Base-by-base conservation (phyloP, 2,329 filamentous ascomycete species). In the Curvularia hawaiiensis region DNA sequence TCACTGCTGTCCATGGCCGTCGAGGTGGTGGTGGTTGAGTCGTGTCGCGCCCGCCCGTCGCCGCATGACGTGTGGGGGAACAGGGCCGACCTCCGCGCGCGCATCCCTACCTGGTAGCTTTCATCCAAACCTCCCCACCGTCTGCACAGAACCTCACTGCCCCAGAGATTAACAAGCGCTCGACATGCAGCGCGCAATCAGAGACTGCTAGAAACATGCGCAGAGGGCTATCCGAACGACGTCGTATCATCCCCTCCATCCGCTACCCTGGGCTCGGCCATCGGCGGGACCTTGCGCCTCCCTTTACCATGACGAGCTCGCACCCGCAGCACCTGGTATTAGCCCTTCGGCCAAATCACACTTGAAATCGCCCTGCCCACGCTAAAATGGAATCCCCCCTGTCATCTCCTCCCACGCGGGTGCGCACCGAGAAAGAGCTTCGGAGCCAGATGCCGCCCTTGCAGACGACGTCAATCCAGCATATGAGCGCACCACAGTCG, bases 381-480 rank as follows among this genome's bases (percentile, higher is more conserved):
- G 28, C 54, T 35, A 40, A 49, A 30, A 73, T 72, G 70, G 64
- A 67, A 14, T 59, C 56, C 48, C 63, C 59, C 33, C 46, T 70
- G 6, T 60, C 67, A 11, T 58, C 61, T 44, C 43, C 63, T 24
- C 53, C 63, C 35, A 54, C 64, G 58, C 63, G 54, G 18, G 59
- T 56, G 35, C 61, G 66, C 35, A 54, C 64, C 28, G 72, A 74
- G 59, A 65, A 60, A 57, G 69, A 74, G 61, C 67, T 70, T 50
- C 70, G 68, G 57, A 56, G 45, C 41, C 67, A 67, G 50, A 63
- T 71, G 50, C 65, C 72, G 12, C 65, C 62, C 40, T 52, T 70
- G 7, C 68, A 70, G 38, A 69, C 72, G 16, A 59, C 65, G 9
- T 53, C 68, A 43, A 52, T 61, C 14, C 59, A 70, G 18, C 61